Conservation (phyloP, 2,329 filamentous ascomycete species). For the Fusarium sp. region DNA sequence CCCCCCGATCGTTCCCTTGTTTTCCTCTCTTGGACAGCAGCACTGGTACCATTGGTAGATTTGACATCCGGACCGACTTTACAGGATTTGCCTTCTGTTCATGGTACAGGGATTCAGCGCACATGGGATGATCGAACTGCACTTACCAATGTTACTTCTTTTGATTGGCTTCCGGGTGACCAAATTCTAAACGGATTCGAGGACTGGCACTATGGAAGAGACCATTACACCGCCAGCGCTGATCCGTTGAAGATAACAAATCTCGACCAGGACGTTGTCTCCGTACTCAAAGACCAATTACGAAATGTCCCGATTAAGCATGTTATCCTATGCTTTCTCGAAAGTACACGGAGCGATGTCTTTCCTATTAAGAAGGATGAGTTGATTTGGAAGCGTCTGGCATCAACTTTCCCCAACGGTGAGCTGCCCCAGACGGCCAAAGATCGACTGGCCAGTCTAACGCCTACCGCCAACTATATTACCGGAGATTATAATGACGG, state of each 20-base stretch:
- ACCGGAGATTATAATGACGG: slow-evolving; percentile 52
- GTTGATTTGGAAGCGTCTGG: slow-evolving; percentile 49
- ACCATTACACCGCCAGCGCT: slow-evolving; percentile 50
- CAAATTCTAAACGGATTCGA: slow-evolving; percentile 36
- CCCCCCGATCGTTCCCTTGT: too few relatives aligned
- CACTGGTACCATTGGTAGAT: slow-evolving; percentile 50
- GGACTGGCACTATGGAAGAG: slow-evolving; percentile 44
- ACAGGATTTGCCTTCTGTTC: slow-evolving; percentile 36
- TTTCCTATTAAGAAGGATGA: slow-evolving; percentile 57
- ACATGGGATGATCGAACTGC: slow-evolving; percentile 47
- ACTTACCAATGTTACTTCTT: slow-evolving; percentile 31
- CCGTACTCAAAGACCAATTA: slow-evolving; percentile 41
- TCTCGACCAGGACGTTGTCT: slow-evolving; percentile 46
- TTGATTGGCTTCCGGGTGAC: slow-evolving; percentile 45
- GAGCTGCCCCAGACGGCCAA: slow-evolving; percentile 48
- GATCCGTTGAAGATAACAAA: slow-evolving; percentile 57
- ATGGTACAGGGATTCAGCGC: slow-evolving; percentile 34
- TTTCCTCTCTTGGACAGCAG: slow-evolving; percentile 52
- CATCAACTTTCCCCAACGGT: slow-evolving; percentile 45
- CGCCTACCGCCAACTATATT: slow-evolving; percentile 49
- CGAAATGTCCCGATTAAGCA: slow-evolving; percentile 53
- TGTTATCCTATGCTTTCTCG: slow-evolving; percentile 56
- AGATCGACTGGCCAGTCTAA: slow-evolving; percentile 43
- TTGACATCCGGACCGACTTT: slow-evolving; percentile 45
- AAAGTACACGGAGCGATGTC: slow-evolving; percentile 58